Evolutionary conservation across 73 alveolate species (phyloP).

Genomic region (Paramecium octaurelia): DNA sequence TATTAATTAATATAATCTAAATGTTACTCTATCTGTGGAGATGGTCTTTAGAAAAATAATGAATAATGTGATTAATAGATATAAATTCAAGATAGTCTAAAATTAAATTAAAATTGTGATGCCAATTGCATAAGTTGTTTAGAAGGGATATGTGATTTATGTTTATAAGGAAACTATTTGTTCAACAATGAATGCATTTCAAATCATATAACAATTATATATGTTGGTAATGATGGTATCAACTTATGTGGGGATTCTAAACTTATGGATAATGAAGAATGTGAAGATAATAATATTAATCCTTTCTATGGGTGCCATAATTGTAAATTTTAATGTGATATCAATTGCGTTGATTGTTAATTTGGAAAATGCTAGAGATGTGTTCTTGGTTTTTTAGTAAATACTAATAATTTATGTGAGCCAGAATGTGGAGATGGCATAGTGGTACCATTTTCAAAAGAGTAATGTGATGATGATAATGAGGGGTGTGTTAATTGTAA

Average conservation of each 20-base stretch:
- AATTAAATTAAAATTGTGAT: background rate
- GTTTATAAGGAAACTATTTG: background rate
- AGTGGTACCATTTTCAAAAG: background rate
- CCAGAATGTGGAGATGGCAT: constrained; percentile 58
- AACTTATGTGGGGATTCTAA: background rate
- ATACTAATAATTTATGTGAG: background rate
- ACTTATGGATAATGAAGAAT: background rate
- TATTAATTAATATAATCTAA: background rate
- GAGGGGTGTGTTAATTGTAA: background rate
- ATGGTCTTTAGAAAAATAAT: background rate
- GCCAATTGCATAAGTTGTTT: background rate
- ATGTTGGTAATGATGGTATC: background rate
- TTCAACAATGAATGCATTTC: background rate
- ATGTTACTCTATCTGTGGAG: background rate
- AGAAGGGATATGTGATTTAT: background rate
- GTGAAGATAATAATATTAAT: background rate
- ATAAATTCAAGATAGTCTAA: background rate
- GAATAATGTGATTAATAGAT: background rate
- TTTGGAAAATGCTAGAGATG: background rate
- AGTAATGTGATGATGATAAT: background rate
- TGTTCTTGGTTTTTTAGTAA: background rate
- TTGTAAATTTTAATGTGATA: background rate
- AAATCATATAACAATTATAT: background rate
- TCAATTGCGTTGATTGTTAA: background rate
- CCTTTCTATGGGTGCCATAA: background rate